Base-by-base conservation (phyloP, 2,329 filamentous ascomycete species). In the Pseudogymnoascus sp. region DNA sequence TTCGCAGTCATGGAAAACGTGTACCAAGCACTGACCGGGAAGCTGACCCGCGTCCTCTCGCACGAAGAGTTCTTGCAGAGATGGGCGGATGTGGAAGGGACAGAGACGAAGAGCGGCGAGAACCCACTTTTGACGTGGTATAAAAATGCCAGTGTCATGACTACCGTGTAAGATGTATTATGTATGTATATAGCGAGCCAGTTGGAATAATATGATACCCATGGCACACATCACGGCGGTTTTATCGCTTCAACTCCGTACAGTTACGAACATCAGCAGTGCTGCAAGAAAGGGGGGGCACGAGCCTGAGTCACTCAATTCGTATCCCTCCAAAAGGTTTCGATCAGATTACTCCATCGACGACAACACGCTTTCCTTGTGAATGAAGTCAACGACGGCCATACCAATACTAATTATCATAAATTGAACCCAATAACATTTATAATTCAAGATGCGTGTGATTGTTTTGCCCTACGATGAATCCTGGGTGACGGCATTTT, bases 101-200 rank as follows among this genome's bases (percentile, higher is more conserved):
- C 93, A 17, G 83, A 89, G 79, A 96, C 92, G 44, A 82, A 83
- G 69, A 96, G 88, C 72, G 94, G 94, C 15, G 94, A 99, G 79
- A 97, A 97, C 73, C 93, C 93, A 48, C 76, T 99, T 71, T 73
- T 97, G 75, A 89, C 80, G 69, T 97, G 94, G 88, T 99, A 97
- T 77, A 89, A 90, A 77, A 99, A 99, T 75, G 92, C 93, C 61
- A 94, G 89, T 75, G 89, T 97, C 69, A 84, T 97, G 83, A 87
- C 91, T 59, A 97, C 92, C 61, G 84, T 94, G 68, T 95, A 80
- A 76, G 48, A 55, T 55, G 48, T 55, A 55, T 55, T 55, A 55
- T 35, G 9, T 35, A 33, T 55, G 48, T 55, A 55, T 55, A 55
- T 55, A 55, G 44, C 9, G 48, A 29, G 48, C 7, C 10, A 55